These are phyloP conservation scores for Glonium stellatum DNA, from an alignment of 495 filamentous ascomycete species.

Conservation along the genomic window DNA sequence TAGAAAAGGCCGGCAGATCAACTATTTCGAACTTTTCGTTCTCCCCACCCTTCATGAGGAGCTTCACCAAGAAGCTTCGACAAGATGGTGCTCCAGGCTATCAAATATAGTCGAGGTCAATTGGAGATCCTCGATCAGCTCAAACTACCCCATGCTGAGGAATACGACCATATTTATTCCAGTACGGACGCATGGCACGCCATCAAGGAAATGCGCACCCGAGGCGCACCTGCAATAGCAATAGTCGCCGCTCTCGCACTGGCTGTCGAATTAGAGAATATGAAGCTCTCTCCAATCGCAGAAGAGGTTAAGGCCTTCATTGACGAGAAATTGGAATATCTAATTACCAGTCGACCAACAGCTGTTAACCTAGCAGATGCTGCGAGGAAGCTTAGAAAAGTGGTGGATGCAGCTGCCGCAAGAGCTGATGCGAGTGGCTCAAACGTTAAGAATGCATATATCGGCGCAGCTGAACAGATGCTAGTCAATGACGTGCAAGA, in stretches of 20 bases:
- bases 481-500: conserved; percentile 78
- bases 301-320: conserved; percentile 63
- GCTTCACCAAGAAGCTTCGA: neutral
- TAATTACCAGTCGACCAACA: conserved; percentile 81
- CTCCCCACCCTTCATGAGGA: neutral
- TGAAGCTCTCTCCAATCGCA: conserved; percentile 36
- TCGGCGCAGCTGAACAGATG: conserved; percentile 75
- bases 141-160: conserved; percentile 74
- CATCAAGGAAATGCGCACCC: conserved; percentile 88
- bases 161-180: conserved; percentile 67
- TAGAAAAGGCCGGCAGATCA: neutral
- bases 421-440: conserved; percentile 38
- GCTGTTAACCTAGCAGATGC: conserved; percentile 93
- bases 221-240: conserved; percentile 92
- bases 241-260: conserved; percentile 89
- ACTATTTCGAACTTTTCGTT: neutral
- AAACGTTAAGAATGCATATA: conserved; percentile 56
- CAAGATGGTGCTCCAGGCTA: conserved; percentile 68
- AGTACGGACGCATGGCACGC: conserved; percentile 82
- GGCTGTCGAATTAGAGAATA: conserved; percentile 60
- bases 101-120: conserved; percentile 71
- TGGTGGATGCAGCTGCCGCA: conserved; percentile 41
- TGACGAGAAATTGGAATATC: conserved; percentile 66
- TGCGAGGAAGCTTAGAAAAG: conserved; percentile 63
- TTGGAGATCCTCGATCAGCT: conserved; percentile 88